Conservation (phyloP, 495 filamentous ascomycete genomes). For the Tuber aestivum region DNA sequence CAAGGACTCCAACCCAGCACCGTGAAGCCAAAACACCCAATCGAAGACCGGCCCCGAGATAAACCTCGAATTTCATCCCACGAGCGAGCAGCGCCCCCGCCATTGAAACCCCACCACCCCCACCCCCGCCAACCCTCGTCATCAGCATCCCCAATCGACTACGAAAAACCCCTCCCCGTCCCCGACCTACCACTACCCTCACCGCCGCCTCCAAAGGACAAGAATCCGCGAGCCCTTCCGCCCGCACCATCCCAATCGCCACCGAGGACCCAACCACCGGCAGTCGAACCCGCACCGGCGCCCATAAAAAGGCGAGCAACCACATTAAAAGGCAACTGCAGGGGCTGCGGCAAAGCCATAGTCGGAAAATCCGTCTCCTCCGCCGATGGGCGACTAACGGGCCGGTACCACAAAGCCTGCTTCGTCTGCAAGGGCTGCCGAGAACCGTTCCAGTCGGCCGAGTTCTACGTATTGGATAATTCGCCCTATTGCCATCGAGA, state of each 20-base stretch:
- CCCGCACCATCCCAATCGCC: conserved; percentile 34
- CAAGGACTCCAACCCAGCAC: conserved; percentile 40
- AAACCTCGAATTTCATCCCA: conserved; percentile 38
- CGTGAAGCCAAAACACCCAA: conserved; percentile 12
- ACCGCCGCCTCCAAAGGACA: conserved; percentile 21
- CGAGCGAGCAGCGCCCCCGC: conserved; percentile 12
- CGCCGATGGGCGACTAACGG: conserved; percentile 86
- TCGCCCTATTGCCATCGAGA: conserved; percentile 84
- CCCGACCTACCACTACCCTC: conserved; percentile 3
- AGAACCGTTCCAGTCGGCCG: conserved; percentile 74
- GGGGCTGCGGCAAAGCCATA: conserved; percentile 72
- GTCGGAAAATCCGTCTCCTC: conserved; percentile 88
- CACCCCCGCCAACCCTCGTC: conserved; percentile 4
- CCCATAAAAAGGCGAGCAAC: conserved; percentile 40
- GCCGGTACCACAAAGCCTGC: conserved; percentile 87
- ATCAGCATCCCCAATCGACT: conserved; percentile 7
- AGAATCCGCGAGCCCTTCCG: conserved; percentile 27
- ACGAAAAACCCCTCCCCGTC: conserved; percentile 9
- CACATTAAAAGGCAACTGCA: conserved; percentile 65
- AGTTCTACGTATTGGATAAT: conserved; percentile 88
- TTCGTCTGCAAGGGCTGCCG: conserved; percentile 85
- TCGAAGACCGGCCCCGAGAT: conserved; percentile 31
- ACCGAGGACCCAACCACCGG: conserved; percentile 37
- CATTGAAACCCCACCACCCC: conserved; percentile 14
- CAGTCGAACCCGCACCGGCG: conserved; percentile 10